Base-by-base conservation (phyloP, 345 rosid genomes). In the Eucalyptus curtisii region DNA sequence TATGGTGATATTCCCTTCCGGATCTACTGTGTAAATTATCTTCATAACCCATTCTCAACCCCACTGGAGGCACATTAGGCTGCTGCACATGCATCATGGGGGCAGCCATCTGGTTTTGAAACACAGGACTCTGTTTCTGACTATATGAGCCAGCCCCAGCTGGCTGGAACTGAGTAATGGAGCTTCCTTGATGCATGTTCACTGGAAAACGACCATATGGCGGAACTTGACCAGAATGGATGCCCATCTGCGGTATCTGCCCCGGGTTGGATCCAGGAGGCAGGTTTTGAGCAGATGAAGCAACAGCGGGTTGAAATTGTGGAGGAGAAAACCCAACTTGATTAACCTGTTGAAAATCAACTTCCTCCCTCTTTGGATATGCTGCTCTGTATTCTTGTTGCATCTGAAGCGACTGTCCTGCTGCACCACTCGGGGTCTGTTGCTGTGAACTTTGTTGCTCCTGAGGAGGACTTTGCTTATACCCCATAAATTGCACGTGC, bases 321-420 rank as follows among this genome's bases (percentile, higher is more conserved):
- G 97, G 89, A 87, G 97, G 96, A 82, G 97, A 92, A 91, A 94
- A 91, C 86, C 95, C 94, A 85, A 93, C 64, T 90, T 93, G 95
- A 86, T 93, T 93, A 86, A 93, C 94, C 86, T 89, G 94, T 49
- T 91, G 94, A 89, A 93, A 93, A 88, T 96, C 98, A 85, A 86
- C 90, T 87, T 93, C 98, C 87, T 94, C 98, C 87, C 94, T 91
- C 91, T 93, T 93, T 10, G 95, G 89, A 5, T 88, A 81, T 86
- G 91, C 87, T 33, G 94, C 86, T 89, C 91, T 93, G 59, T 91
- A 91, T 48, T 96, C 97, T 89, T 89, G 93, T 89, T 92, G 97
- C 92, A 90, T 89, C 22, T 92, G 89, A 90, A 92, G 94, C 55
- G 93, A 94, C 93, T 89, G 94, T 88, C 93, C 95, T n/a, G 93